phyloP scores from a whole-genome alignment of 2,329 filamentous ascomycete species.

The Arachnopeziza araneosa region DNA sequence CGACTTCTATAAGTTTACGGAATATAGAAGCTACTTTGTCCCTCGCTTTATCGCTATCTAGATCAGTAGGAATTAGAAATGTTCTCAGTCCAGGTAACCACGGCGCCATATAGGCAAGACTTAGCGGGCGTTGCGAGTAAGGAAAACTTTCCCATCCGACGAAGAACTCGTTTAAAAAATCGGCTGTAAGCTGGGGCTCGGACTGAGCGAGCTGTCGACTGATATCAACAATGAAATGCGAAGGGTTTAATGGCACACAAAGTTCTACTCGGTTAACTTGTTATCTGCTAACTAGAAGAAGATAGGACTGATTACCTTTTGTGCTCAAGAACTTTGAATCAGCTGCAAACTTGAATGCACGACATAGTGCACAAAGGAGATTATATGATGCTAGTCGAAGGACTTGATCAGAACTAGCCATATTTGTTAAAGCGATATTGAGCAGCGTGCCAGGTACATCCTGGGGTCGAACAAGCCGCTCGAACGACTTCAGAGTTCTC shows the following conservation, averaged over 20 bases:
- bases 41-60: slow-evolving; percentile 59
- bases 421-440: slow-evolving; percentile 61
- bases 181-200: slow-evolving; percentile 61
- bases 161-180: slow-evolving; percentile 69
- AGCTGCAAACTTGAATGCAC: slow-evolving; percentile 61
- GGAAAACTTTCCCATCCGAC: slow-evolving; percentile 66
- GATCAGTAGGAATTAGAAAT: slow-evolving; percentile 51
- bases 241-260: slow-evolving; percentile 57
- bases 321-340: slow-evolving; percentile 56
- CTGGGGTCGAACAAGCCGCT: slow-evolving; percentile 61
- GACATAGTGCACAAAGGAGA: slow-evolving; percentile 59
- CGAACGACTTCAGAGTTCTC: slow-evolving; percentile 54
- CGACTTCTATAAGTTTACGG: slow-evolving; percentile 61
- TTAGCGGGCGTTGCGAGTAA: slow-evolving; percentile 60
- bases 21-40: slow-evolving; percentile 61
- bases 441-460: slow-evolving; percentile 65
- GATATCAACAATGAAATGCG: slow-evolving; percentile 59
- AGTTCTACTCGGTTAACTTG: slow-evolving; percentile 42
- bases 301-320: slow-evolving; percentile 40
- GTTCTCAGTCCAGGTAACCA: slow-evolving; percentile 60
- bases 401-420: slow-evolving; percentile 55
- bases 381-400: slow-evolving; percentile 63
- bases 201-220: slow-evolving; percentile 57
- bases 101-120: slow-evolving; percentile 64
- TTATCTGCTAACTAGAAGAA: not conserved